Conservation (phyloP, 176 grass and related monocot genomes). For the Thalia dealbata region DNA sequence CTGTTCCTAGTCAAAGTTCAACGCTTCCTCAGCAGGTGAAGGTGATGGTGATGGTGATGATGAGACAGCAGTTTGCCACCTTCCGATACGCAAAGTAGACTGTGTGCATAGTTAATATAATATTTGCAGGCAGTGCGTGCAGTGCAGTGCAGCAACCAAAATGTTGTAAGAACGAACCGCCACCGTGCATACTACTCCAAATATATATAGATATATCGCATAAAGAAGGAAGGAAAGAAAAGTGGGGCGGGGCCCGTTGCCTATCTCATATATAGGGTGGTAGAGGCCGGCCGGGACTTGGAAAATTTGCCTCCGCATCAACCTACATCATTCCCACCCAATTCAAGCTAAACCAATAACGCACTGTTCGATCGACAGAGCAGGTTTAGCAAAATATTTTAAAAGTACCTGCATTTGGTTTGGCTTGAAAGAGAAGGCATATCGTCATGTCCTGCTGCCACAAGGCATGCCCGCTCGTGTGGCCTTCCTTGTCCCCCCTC, state of each 20-base stretch:
- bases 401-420: neutral
- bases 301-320: slow-evolving; percentile 17
- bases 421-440: slow-evolving; percentile 2
- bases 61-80: neutral
- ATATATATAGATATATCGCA: neutral
- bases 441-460: neutral
- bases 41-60: neutral
- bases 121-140: no score
- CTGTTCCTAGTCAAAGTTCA: slow-evolving; percentile 9
- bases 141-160: neutral
- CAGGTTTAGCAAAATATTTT: neutral
- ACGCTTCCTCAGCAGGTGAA: neutral
- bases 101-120: neutral
- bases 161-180: no score
- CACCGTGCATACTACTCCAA: neutral
- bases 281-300: neutral
- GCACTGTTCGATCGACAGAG: neutral
- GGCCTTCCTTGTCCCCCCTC: neutral
- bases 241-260: neutral
- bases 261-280: neutral
- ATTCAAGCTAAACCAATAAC: neutral
- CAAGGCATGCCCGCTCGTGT: neutral
- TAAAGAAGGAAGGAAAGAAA: no score
- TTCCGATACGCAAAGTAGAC: neutral
- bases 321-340: neutral